A percentile compares a stretch with the other conserved stretches of the same genome.
These are phyloP conservation scores for Dacryopinax spathularia DNA, from an alignment of 768 basidiomycete genomes.

Conservation along the genomic window DNA sequence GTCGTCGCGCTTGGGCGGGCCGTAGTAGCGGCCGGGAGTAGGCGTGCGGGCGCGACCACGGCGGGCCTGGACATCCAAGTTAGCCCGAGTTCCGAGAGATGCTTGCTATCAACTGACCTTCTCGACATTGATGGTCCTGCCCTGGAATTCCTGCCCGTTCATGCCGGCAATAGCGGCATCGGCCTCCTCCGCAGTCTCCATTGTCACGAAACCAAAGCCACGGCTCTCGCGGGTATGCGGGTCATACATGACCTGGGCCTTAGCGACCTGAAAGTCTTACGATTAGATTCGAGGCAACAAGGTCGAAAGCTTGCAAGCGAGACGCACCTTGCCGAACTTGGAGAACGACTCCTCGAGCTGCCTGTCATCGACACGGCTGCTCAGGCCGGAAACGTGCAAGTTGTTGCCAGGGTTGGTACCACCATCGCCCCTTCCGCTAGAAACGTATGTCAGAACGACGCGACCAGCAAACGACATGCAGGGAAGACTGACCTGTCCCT, in stretches of 20 bases:
- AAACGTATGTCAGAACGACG: not conserved
- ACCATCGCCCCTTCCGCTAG: slow-evolving; percentile 19
- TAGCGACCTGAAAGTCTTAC: slow-evolving; percentile 36
- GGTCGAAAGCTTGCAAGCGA: not conserved
- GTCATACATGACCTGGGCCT: slow-evolving; percentile 51
- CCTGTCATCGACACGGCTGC: slow-evolving; percentile 56
- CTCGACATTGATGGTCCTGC: slow-evolving; percentile 78
- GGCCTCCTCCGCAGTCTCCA: slow-evolving; percentile 74
- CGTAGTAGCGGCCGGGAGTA: slow-evolving; percentile 90
- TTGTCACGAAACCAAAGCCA: slow-evolving; percentile 81
- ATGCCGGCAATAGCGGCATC: slow-evolving; percentile 78
- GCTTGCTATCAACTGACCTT: slow-evolving; percentile 36
- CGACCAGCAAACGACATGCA: not conserved
- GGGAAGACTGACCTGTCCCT: not conserved
- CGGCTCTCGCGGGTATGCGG: slow-evolving; percentile 57
- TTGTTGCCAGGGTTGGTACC: slow-evolving; percentile 49
- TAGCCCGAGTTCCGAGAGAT: not conserved
- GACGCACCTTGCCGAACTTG: slow-evolving; percentile 67
- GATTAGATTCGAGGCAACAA: not conserved
- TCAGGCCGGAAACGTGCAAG: slow-evolving; percentile 46
- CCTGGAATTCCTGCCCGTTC: slow-evolving; percentile 71
- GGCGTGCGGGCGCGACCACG: slow-evolving; percentile 81
- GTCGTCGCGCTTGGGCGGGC: slow-evolving; percentile 70
- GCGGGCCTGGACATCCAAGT: slow-evolving; percentile 43
- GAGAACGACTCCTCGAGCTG: slow-evolving; percentile 80